Evolutionary conservation across 2,329 filamentous ascomycete species (phyloP).

Genomic region (Curvularia eragrostidis): DNA sequence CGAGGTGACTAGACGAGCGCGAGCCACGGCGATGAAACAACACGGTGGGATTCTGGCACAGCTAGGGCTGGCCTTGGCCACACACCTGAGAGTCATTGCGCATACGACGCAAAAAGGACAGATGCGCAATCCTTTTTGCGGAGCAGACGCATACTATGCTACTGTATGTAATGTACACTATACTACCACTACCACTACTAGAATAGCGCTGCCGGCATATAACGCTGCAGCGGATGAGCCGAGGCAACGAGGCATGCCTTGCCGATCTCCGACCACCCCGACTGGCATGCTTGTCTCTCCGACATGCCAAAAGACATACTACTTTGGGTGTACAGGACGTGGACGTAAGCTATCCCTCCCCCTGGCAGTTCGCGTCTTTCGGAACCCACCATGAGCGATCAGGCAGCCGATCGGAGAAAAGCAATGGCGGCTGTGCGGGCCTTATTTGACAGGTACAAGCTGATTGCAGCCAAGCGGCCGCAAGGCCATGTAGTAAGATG

Average conservation of each 20-base stretch:
- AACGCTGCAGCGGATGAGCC: slow-evolving; percentile 12
- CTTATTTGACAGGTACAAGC: slow-evolving; percentile 47
- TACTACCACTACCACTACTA: too few relatives aligned
- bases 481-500: slow-evolving; percentile 41
- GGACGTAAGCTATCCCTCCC: not conserved
- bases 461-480: slow-evolving; percentile 41
- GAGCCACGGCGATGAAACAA: slow-evolving; percentile 24
- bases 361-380: not conserved
- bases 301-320: not conserved
- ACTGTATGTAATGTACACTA: too few relatives aligned
- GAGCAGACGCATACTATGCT: too few relatives aligned
- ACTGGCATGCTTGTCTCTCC: not conserved
- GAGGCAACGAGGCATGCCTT: slow-evolving; percentile 13
- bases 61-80: slow-evolving; percentile 5
- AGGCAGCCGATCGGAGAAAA: slow-evolving; percentile 36
- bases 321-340: too few relatives aligned
- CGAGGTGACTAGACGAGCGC: slow-evolving; percentile 18
- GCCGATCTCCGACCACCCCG: slow-evolving; percentile 5
- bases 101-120: slow-evolving; percentile 8
- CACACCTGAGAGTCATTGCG: slow-evolving; percentile 15
- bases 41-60: slow-evolving; percentile 19
- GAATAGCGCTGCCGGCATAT: too few relatives aligned
- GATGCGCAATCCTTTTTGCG: not conserved
- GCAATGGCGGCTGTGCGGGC: slow-evolving; percentile 48
- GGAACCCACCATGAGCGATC: slow-evolving; percentile 29